Conservation (phyloP, 73 alveolate genomes). For the Paramecium tetraurelia region DNA sequence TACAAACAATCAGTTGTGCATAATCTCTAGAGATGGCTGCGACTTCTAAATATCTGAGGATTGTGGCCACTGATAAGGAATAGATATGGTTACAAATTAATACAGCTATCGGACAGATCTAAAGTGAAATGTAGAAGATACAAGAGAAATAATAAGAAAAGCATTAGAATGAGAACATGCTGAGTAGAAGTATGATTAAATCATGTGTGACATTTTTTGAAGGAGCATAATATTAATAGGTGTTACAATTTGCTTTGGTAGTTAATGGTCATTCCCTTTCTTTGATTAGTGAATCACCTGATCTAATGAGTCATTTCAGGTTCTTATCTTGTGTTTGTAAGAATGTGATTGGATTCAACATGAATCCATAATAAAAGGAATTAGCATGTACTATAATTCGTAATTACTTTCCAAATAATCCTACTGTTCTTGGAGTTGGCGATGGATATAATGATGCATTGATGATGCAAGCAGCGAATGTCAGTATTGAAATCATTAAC, state of each 20-base stretch:
- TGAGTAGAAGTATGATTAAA: background rate
- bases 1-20: slow-evolving; percentile 38
- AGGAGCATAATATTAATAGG: background rate
- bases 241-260: background rate
- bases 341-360: slow-evolving; percentile 50
- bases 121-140: background rate
- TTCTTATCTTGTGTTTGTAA: slow-evolving; percentile 44
- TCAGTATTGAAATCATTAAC: slow-evolving; percentile 50
- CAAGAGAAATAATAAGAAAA: slow-evolving; percentile 21
- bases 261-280: slow-evolving; percentile 43
- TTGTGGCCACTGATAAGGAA: background rate
- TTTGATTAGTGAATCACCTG: background rate
- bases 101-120: slow-evolving; percentile 18
- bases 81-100: background rate
- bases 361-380: slow-evolving; percentile 58
- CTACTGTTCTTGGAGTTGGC: slow-evolving; percentile 51
- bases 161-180: background rate
- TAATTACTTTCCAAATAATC: slow-evolving; percentile 38
- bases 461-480: slow-evolving; percentile 61
- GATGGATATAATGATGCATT: slow-evolving; percentile 65
- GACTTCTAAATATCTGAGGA: background rate
- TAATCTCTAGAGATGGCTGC: background rate
- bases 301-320: slow-evolving; percentile 46
- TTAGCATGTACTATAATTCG: background rate
- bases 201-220: background rate